Base-by-base conservation (phyloP, 2,329 filamentous ascomycete species). In the Alternaria tenuissima region DNA sequence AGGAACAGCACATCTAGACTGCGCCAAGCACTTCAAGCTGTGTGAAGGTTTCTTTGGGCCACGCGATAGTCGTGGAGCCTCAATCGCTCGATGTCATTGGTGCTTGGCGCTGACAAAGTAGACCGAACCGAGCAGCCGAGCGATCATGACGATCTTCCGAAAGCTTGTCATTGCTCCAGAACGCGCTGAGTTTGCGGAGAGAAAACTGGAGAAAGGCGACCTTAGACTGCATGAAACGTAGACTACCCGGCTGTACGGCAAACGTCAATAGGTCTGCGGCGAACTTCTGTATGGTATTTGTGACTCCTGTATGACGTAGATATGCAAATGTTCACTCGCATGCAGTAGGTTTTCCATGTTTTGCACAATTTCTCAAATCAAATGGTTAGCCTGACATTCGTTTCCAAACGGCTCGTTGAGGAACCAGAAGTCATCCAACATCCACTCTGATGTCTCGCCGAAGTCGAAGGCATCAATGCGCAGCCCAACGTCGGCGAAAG, bases 341-440 rank as follows among this genome's bases (percentile, higher is more conserved):
- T 30, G 28, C 28, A 30, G 9, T 30, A 30, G 11, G 4, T 12
- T 30, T 30, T 30, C 8, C 8, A 30, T 36, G 32, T 36, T 36
- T 16, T 5, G 32, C 3, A 36, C 14, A 0, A 6, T 6, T 14
- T 36, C 5, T 36, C 32, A 36, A 6, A 36, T 14, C 32, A 14
- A 7, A 5, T 16, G 12, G 32, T 22, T 20, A 1, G 6, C 30
- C 11, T 51, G 16, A 32, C 4, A 6, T 3, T 36, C 39, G 7
- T 9, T 22, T 9, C 22, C 36, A 36, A 43, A 28, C 4, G 36
- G 36, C 26, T 59, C 65, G 39, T 67, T 64, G 30, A 67, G 58
- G 42, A 68, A 64, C 63, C 61, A 66, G 22, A 67, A 67, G 39
- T 70, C 64, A 28, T 70, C 64, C n/a, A 71, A 32, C 62, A 65